These are phyloP conservation scores for Pythium brachiatum DNA, from an alignment of 352 stramenopile genomes.

Conservation along the genomic window DNA sequence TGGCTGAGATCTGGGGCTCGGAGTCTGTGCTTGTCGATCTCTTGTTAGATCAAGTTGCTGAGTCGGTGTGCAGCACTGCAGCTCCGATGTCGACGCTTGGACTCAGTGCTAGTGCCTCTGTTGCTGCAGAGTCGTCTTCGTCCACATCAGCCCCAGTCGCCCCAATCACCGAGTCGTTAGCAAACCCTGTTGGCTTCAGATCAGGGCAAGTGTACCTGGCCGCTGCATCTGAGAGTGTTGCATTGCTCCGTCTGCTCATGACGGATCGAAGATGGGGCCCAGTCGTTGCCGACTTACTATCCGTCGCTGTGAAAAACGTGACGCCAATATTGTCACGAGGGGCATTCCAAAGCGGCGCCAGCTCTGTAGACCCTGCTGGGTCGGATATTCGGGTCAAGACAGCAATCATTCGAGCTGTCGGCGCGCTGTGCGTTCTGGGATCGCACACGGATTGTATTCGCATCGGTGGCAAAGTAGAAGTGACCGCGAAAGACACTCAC, in stretches of 20 bases:
- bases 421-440: conserved; percentile 77
- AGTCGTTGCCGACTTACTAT: conserved; percentile 64
- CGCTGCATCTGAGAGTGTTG: conserved; percentile 80
- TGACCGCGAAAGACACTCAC: conserved; percentile 45
- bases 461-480: conserved; percentile 72
- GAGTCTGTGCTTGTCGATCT: conserved; percentile 83
- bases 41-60: conserved; percentile 82
- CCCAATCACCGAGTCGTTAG: conserved; percentile 66
- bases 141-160: conserved; percentile 15
- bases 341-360: not conserved
- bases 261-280: conserved; percentile 62
- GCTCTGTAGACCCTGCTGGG: not conserved
- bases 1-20: conserved; percentile 71
- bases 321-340: conserved; percentile 44
- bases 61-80: conserved; percentile 79
- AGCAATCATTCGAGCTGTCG: conserved; percentile 77
- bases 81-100: conserved; percentile 56
- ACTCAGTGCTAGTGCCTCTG: conserved; percentile 37
- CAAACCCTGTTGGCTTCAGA: conserved; percentile 76
- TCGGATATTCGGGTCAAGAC: conserved; percentile 68
- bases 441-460: conserved; percentile 84
- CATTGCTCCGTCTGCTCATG: conserved; percentile 66
- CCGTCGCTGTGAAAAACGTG: conserved; percentile 70
- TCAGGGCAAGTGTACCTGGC: conserved; percentile 79
- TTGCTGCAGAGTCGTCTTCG: conserved; percentile 1